These are phyloP conservation scores for Wickerhamia fluorescens DNA, from an alignment of 805 yeast genomes.

Conservation along the genomic window DNA sequence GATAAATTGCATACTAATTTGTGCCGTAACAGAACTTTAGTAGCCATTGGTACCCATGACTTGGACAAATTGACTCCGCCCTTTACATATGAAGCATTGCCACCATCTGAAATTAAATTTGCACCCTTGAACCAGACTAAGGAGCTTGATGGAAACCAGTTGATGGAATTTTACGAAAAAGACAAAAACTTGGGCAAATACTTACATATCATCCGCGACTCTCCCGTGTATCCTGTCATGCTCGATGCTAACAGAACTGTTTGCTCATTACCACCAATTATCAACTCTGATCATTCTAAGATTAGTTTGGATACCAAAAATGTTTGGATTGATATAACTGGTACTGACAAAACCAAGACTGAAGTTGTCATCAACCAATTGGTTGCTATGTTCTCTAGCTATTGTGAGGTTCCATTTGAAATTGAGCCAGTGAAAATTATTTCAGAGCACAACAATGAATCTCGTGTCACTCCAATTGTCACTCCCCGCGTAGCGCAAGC, in stretches of 20 bases:
- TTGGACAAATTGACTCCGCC: conserved; percentile 73
- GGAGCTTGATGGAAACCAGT: conserved; percentile 63
- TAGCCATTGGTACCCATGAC: conserved; percentile 98
- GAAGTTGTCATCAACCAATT: conserved; percentile 88
- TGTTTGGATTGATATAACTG: conserved; percentile 90
- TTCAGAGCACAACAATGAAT: conserved; percentile 71
- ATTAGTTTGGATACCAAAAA: conserved; percentile 78
- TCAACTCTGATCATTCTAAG: conserved; percentile 87
- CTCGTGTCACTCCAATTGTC: conserved; percentile 72
- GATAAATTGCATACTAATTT: conserved; percentile 92
- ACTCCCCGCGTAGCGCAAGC: conserved; percentile 62
- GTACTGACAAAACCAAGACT: conserved; percentile 90
- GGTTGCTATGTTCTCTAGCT: conserved; percentile 92
- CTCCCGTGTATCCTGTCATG: conserved; percentile 87
- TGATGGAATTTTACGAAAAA: conserved; percentile 84
- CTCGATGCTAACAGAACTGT: conserved; percentile 70
- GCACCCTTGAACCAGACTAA: conserved; percentile 67
- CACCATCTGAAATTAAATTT: conserved; percentile 70
- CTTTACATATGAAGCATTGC: conserved; percentile 79
- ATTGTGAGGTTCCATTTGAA: conserved; percentile 73
- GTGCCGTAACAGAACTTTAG: conserved; percentile 95
- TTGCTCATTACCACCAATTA: conserved; percentile 94
- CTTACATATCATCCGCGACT: conserved; percentile 79
- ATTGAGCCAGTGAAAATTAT: conserved; percentile 86
- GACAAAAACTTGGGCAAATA: conserved; percentile 88